Evolutionary conservation across 2,329 filamentous ascomycete genomes (phyloP).

Genomic region (Paraphoma sp.): DNA sequence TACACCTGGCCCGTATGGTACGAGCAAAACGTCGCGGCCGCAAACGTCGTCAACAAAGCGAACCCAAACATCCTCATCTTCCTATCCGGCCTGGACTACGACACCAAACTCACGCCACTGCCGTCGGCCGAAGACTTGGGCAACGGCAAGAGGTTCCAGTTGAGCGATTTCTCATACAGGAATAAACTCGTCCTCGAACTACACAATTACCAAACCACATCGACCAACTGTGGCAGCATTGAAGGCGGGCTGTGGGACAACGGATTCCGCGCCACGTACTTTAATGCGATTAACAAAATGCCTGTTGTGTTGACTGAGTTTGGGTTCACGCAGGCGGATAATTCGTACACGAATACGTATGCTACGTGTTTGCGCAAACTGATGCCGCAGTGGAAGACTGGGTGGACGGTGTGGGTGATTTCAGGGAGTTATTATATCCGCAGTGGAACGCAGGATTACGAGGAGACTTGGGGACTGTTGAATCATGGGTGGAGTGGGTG

Average conservation of each 20-base stretch:
- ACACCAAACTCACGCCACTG: constrained; percentile 62
- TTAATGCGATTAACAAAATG: constrained; percentile 52
- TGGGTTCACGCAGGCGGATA: constrained; percentile 55
- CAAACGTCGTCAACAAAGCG: constrained; percentile 58
- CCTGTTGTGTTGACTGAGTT: constrained; percentile 67
- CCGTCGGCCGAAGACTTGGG: constrained; percentile 57
- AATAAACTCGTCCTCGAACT: constrained; percentile 67
- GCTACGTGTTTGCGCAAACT: constrained; percentile 61
- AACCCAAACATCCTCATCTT: constrained; percentile 64
- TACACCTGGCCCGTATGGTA: constrained; percentile 68
- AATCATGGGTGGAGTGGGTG: constrained; percentile 53
- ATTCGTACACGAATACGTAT: constrained; percentile 58
- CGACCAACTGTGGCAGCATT: constrained; percentile 57
- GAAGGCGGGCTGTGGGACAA: constrained; percentile 56
- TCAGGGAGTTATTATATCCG: constrained; percentile 65
- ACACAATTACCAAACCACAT: constrained; percentile 66
- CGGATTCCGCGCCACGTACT: constrained; percentile 62
- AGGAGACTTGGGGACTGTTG: constrained; percentile 62
- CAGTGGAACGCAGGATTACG: constrained; percentile 55
- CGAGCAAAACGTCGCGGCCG: constrained; percentile 56
- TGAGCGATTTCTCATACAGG: constrained; percentile 57
- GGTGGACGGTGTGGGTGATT: constrained; percentile 67
- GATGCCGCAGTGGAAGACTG: constrained; percentile 62
- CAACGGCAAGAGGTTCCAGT: constrained; percentile 56
- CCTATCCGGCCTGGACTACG: constrained; percentile 65